Evolutionary conservation across 108 stramenopile genomes (phyloP), one percentile per base, ranked within the genome.

Genomic region (Phaeodactylum tricornutum): DNA sequence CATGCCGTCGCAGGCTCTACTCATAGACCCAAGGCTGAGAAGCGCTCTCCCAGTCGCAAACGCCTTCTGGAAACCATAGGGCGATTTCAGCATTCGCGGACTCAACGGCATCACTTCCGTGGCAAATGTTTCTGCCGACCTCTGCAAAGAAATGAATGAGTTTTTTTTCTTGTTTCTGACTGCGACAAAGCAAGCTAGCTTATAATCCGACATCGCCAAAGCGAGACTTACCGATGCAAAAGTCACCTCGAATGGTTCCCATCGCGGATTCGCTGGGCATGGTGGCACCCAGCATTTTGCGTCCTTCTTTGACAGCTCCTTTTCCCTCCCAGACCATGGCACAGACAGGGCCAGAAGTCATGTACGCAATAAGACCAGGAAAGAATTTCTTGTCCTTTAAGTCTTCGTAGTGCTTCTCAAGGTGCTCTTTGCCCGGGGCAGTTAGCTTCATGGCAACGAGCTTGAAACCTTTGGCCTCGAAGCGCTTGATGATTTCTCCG

Each of bases 181-280:
- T n/a, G n/a, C n/a, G n/a, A n/a, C n/a, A n/a, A n/a, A n/a, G n/a
- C n/a, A n/a, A n/a, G n/a, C n/a, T n/a, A n/a, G n/a, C n/a, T n/a
- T n/a, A n/a, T n/a, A n/a, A n/a, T n/a, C n/a, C n/a, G n/a, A n/a
- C n/a, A n/a, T n/a, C n/a, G n/a, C n/a, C n/a, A n/a, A n/a, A n/a
- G n/a, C n/a, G n/a, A n/a, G n/a, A n/a, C n/a, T n/a, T n/a, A n/a
- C n/a, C n/a, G 52, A 96, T 89, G 85, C 87, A 94, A 60, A 81
- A 94, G 60, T 99, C 98, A 20, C 95, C 98, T 38, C 98, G 93
- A 65, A 99, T 97, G 45, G 96, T 96, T 46, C 98, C 98, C 52
- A 87, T 82, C 9, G 86, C 89, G 55, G 78, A 81, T 49, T 95
- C 94, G 12, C 64, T 59, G 19, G 98, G 98, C 88, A 94, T 94